Evolutionary conservation across 164 flowering plant genomes (phyloP), one percentile per base, ranked within the genome.

Genomic region (Piper longum): DNA sequence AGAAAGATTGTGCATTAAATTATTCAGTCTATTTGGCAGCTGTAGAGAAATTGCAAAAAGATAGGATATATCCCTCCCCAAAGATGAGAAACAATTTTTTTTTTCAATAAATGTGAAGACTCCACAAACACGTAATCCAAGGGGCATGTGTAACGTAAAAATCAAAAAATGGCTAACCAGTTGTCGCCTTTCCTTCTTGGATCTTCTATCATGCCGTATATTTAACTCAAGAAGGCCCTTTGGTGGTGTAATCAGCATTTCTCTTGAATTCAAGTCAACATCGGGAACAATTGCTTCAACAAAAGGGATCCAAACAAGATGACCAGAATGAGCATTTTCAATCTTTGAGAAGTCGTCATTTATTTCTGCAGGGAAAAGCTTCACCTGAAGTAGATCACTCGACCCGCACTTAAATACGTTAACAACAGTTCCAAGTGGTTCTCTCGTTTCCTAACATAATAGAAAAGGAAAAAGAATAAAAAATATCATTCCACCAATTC

Each of bases 211-310:
- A 65, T 79, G 56, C 14, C 84, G 85, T 54, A 86, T 18, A 66
- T 93, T 93, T 75, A 93, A 77, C 71, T 93, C 91, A 36, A 90
- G 85, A 39, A 93, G 96, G 45, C 97, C 99, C 68, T 85, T 80
- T 54, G 95, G 96, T 71, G 99, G 97, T 60, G 95, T 84, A 70
- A 93, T 90, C 17, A 62, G 72, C 88, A 93, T 84, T 73, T 84
- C 95, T 79, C 85, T 79, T 73, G 67, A 80, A 26, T 68, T 57
- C 69, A 83, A 59, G 70, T 93, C 95, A 69, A 93, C 87, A 78
- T 72, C 70, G 4, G 99, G 97, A 75, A 93, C 99, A 78, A 93
- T 90, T 59, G 87, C 86, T 78, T 93, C 89, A 48, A 88, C 97
- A 83, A 93, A 90, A 36, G 99, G 98, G 43, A 93, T 75, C 92